Base-by-base conservation (phyloP, 129 eudicot genomes). In the Solidago caesia region DNA sequence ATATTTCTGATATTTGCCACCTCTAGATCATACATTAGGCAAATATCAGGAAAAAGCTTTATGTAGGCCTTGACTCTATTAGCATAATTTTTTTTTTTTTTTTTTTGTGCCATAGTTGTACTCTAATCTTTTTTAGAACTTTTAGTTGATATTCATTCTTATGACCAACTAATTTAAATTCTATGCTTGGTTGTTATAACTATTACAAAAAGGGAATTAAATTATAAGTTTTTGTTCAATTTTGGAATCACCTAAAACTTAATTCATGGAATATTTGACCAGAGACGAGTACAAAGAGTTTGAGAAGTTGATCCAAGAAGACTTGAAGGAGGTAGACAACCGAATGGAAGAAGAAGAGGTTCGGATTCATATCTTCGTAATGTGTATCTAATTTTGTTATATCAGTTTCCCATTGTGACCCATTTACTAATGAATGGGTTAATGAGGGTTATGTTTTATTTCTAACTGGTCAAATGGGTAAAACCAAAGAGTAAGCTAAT, bases 311-410 rank as follows among this genome's bases (percentile, higher is more conserved):
- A 90, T 93, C 74, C 90, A 90, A 80, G 92, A 83, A 80, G 96
- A 93, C 74, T 80, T 92, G 83, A 86, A 81, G 75, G 89, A 90
- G 79, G 85, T 93, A 7, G 96, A 93, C 81, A 85, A 90, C 44
- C 92, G 96, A 7, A 39, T 93, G 82, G 96, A 93, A 85, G 98
- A 88, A 85, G 98, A 93, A 70, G 98, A 93, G 98, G 98, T 90
- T 43, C 25, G 83, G 6, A 60, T 64, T 46, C 64, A 33, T 66
- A 45, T 81, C 15, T 48, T 66, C 33, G 29, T 75, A 21, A 45
- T 67, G 11, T 65, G 16, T 65, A 5, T 79, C 41, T n/a, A 42
- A 14, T 48, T 47, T 53, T 9, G 29, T 56, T 64, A 45, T 61
- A 49, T 71, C 57, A 11, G 44, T 66, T 64, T 44, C 6, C 64